Conservation (phyloP, 2,329 filamentous ascomycete genomes). For the Trichoderma sp. region DNA sequence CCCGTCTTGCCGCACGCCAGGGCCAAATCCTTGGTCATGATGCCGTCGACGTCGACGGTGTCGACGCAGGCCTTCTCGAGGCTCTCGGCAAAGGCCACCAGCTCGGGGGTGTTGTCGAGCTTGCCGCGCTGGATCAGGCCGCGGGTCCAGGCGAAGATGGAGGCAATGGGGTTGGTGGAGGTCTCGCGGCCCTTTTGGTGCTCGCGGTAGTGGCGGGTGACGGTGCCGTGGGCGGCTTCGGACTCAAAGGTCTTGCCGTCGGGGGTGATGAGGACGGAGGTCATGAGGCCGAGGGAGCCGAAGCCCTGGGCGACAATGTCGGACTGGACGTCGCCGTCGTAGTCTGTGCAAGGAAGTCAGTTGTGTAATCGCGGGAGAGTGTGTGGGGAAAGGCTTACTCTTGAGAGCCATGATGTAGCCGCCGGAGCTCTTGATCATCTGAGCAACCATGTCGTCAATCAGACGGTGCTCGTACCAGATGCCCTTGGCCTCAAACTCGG, state of each 20-base stretch:
- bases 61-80: constrained; percentile 93
- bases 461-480: constrained; percentile 99
- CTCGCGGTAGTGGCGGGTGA: constrained; percentile 97
- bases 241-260: constrained; percentile 97
- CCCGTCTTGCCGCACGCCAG: constrained; percentile 87
- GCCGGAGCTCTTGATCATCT: constrained; percentile 99
- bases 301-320: constrained; percentile 98
- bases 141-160: constrained; percentile 98
- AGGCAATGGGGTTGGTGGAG: constrained; percentile 97
- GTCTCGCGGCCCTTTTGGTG: constrained; percentile 98
- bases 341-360: constrained; percentile 65
- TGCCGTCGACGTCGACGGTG: constrained; percentile 87
- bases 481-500: constrained; percentile 82
- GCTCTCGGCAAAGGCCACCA: constrained; percentile 86
- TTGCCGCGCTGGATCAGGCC: constrained; percentile 90
- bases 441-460: constrained; percentile 99
- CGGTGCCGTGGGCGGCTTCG: constrained; percentile 96
- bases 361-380: background rate
- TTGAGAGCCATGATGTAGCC: constrained; percentile 98
- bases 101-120: constrained; percentile 88
- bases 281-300: constrained; percentile 97
- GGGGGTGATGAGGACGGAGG: constrained; percentile 93
- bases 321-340: constrained; percentile 98
- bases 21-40: constrained; percentile 99
- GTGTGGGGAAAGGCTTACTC: constrained; percentile 61